Percentiles rank a stretch among this genome's conserved stretches.
Evolutionary conservation across 2,329 filamentous ascomycete genomes (phyloP).

Genomic region (Xylariales sp.): DNA sequence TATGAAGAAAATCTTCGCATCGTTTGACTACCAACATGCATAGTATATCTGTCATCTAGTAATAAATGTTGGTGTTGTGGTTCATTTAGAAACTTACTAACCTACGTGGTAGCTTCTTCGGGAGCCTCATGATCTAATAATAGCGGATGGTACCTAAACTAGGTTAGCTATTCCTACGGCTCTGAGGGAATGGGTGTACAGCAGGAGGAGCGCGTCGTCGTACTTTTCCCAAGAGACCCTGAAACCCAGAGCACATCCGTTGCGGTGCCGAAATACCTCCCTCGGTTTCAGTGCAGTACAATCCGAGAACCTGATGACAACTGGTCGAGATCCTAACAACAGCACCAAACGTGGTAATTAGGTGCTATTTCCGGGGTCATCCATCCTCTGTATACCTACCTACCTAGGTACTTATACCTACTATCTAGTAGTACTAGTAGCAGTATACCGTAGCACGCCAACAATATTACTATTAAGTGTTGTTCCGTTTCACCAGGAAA

Average conservation of each 20-base stretch:
- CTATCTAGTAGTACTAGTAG: background rate
- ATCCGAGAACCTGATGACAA: constrained; percentile 4
- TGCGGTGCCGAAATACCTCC: background rate
- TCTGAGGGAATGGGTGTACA: constrained; percentile 14
- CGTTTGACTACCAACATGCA: background rate
- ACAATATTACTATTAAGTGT: background rate
- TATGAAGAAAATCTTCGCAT: constrained; percentile 12
- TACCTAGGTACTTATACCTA: too few species aligned
- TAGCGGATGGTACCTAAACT: constrained; percentile 26
- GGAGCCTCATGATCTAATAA: constrained; percentile 36
- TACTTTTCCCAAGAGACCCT: constrained; percentile 15
- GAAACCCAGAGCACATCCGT: constrained; percentile 4
- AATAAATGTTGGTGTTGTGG: constrained; percentile 26
- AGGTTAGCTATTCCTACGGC: constrained; percentile 16
- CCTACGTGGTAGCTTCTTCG: constrained; percentile 1
- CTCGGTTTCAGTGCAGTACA: constrained; percentile 2
- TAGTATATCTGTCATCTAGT: constrained; percentile 20
- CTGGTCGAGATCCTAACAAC: constrained; percentile 11
- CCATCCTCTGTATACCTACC: background rate
- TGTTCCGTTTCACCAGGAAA: background rate
- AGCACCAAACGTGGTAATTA: background rate
- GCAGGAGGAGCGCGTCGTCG: constrained; percentile 13
- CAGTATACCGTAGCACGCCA: background rate
- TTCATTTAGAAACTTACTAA: constrained; percentile 14
- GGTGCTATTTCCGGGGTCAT: background rate